A percentile compares a stretch with the other conserved stretches of the same genome.
phyloP scores from a whole-genome alignment of 1,139 yeast genomes.

The Blastobotrys elegans region DNA sequence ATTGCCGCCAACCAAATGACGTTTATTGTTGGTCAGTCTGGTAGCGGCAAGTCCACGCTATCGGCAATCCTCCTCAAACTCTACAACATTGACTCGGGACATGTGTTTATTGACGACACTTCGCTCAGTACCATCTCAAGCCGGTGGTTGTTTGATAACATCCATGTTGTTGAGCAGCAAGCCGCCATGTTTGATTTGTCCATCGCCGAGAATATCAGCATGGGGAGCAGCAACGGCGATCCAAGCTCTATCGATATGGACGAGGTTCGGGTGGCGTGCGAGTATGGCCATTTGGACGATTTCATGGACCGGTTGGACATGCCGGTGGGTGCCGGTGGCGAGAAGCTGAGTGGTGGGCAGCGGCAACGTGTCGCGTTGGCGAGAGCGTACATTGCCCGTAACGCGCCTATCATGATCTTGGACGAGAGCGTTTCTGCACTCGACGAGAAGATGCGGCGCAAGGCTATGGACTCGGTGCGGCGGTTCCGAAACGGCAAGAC shows the following conservation, averaged over 20 bases:
- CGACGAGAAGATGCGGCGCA: slow-evolving; percentile 47
- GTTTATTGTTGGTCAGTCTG: slow-evolving; percentile 78
- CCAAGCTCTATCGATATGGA: background rate
- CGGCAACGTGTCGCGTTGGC: slow-evolving; percentile 78
- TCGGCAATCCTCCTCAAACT: slow-evolving; percentile 57
- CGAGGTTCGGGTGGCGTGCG: slow-evolving; percentile 4
- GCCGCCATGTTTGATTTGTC: slow-evolving; percentile 62
- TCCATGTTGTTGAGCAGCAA: slow-evolving; percentile 69
- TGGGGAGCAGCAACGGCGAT: slow-evolving; percentile 34
- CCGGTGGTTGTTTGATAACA: slow-evolving; percentile 54
- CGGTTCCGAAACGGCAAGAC: slow-evolving; percentile 64
- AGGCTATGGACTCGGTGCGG: slow-evolving; percentile 47
- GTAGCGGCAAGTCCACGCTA: slow-evolving; percentile 87
- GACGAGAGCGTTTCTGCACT: slow-evolving; percentile 87
- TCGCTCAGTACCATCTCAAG: slow-evolving; percentile 42
- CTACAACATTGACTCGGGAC: slow-evolving; percentile 47
- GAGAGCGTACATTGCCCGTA: slow-evolving; percentile 59
- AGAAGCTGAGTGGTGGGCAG: slow-evolving; percentile 84
- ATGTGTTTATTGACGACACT: slow-evolving; percentile 51
- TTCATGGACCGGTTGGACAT: slow-evolving; percentile 50
- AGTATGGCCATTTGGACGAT: slow-evolving; percentile 8
- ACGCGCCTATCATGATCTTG: slow-evolving; percentile 67
- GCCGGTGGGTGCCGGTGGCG: slow-evolving; percentile 47
- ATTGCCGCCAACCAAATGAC: slow-evolving; percentile 47
- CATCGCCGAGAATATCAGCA: slow-evolving; percentile 55